Base-by-base conservation (phyloP, 2,329 filamentous ascomycete species). In the Talaromyces pinophilus region DNA sequence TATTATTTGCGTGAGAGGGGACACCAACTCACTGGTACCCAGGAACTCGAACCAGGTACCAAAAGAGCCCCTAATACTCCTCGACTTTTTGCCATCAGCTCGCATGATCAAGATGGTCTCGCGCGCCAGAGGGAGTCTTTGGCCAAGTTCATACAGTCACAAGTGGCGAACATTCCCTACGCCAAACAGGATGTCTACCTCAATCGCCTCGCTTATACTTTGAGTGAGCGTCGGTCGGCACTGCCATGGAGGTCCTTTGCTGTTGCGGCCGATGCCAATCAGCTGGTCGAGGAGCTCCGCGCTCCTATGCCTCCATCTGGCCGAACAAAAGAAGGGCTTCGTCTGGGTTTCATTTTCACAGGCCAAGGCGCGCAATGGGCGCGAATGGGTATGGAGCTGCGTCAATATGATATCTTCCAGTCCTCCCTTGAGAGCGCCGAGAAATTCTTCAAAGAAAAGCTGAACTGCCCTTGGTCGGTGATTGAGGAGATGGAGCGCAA, bases 361-460 rank as follows among this genome's bases (percentile, higher is more conserved):
- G 71, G 71, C 2, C 71, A 72, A 57, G 71, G 71, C 1, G 71
- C 71, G 3, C 71, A 72, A 44, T 72, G 70, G 69, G 33, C 63
- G 15, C 13, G 35, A 7, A 72, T 72, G 71, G 71, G 71, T 2
- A 11, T 44, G 28, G 64, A 69, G 25, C 48, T 69, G 6, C 28
- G 48, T 22, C 28, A 35, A 35, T 64, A 60, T 38, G 33, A 59
- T 22, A 52, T 67, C 22, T 68, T 67, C 52, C 28, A 46, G 15
- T 62, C 57, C 1, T 46, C 33, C 35, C 22, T 52, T 30, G 25
- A 28, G 46, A 25, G 10, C 11, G 46, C 46, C 8, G 46, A 50
- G 19, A 7, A 6, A 13, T 25, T 25, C 11, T 25, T 50, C 19
- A 50, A 50, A 15, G 22, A 50, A 13, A 25, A 28, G 22, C 19